Evolutionary conservation across 192 early-diverging fungal species (phyloP).

Genomic region (Linnemannia schmuckeri): DNA sequence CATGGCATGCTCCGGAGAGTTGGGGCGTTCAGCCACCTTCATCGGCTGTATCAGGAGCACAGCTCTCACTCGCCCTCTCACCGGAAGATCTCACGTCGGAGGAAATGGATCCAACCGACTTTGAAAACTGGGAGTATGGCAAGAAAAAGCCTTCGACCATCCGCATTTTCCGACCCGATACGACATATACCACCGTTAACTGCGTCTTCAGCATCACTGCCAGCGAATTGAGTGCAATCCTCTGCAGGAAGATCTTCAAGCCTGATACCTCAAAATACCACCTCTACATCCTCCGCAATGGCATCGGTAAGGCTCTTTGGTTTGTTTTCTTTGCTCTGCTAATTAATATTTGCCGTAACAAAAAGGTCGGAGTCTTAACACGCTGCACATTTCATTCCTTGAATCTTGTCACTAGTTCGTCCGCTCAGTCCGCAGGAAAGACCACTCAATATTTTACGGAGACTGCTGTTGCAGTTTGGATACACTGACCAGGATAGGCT

Average conservation of each 20-base stretch:
- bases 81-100: slow-evolving; percentile 30
- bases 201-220: slow-evolving; percentile 77
- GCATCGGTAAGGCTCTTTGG: slow-evolving; percentile 51
- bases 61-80: slow-evolving; percentile 19
- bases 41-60: neutral
- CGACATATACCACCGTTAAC: slow-evolving; percentile 84
- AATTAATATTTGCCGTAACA: neutral
- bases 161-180: slow-evolving; percentile 83
- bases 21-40: slow-evolving; percentile 46
- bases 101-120: slow-evolving; percentile 38
- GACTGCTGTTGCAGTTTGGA: slow-evolving; percentile 81
- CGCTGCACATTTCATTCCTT: neutral
- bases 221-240: slow-evolving; percentile 78
- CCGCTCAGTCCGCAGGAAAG: slow-evolving; percentile 75
- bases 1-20: slow-evolving; percentile 52
- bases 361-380: neutral
- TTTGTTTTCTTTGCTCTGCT: neutral
- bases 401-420: slow-evolving; percentile 68
- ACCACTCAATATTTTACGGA: slow-evolving; percentile 81
- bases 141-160: slow-evolving; percentile 57
- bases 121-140: slow-evolving; percentile 46
- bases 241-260: slow-evolving; percentile 88
- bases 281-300: slow-evolving; percentile 57
- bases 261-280: slow-evolving; percentile 72
- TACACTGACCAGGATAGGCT: slow-evolving; percentile 84